Evolutionary conservation across 139 green algal genomes (phyloP).

Genomic region (Pedinophyceae sp.): DNA sequence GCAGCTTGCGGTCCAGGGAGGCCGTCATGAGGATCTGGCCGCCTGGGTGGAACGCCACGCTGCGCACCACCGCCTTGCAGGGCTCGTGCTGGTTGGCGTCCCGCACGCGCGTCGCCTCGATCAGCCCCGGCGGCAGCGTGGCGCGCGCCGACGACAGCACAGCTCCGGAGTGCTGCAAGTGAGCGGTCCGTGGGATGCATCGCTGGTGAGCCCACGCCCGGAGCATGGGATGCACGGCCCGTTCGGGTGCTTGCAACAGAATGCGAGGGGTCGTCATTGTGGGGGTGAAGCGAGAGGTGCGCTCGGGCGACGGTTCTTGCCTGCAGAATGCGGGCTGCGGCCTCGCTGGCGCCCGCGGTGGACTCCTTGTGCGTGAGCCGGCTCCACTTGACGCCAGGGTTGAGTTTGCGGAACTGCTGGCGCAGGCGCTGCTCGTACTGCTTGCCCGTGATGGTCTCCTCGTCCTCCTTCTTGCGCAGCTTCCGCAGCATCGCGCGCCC

Average conservation of each 20-base stretch:
- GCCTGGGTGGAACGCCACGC: conserved; percentile 63
- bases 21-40: conserved; percentile 75
- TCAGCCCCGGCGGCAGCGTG: conserved; percentile 17
- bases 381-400: no score
- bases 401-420: conserved; percentile 41
- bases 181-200: background rate
- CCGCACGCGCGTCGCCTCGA: conserved; percentile 52
- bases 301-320: no score
- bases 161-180: no score
- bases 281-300: no score
- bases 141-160: conserved; percentile 17
- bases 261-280: no score
- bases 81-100: conserved; percentile 55
- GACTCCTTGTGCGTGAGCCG: no score
- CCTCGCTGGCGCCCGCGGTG: no score
- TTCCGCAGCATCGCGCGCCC: conserved; percentile 32
- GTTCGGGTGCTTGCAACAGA: no score
- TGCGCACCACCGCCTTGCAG: conserved; percentile 38
- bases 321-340: no score
- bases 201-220: background rate
- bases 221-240: background rate
- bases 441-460: conserved; percentile 29
- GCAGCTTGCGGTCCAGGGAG: conserved; percentile 66
- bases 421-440: conserved; percentile 56
- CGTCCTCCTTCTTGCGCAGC: conserved; percentile 35